phyloP scores from a whole-genome alignment of 192 early-diverging fungal genomes.

The Coemansia sp. region DNA sequence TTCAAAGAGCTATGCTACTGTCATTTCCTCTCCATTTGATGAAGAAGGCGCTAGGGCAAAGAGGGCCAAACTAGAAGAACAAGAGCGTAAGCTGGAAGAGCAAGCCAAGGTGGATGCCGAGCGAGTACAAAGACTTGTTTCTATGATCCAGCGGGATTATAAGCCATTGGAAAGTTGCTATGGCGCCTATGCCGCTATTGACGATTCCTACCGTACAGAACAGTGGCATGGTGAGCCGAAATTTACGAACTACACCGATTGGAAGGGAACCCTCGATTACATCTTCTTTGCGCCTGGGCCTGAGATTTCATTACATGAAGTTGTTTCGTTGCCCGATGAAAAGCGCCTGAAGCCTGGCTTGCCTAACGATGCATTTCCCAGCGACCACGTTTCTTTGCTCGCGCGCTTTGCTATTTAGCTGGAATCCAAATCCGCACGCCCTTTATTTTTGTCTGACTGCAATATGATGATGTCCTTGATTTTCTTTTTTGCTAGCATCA shows the following conservation, averaged over 20 bases:
- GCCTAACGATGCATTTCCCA: slow-evolving; percentile 47
- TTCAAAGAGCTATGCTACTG: slow-evolving; percentile 32
- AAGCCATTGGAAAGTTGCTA: slow-evolving; percentile 43
- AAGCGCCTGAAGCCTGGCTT: slow-evolving; percentile 43
- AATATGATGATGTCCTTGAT: neutral
- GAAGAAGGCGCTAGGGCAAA: slow-evolving; percentile 13
- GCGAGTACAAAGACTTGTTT: slow-evolving; percentile 27
- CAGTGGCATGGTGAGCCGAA: slow-evolving; percentile 56
- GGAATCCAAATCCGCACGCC: neutral
- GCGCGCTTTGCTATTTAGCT: slow-evolving; percentile 25
- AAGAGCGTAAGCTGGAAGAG: slow-evolving; percentile 27
- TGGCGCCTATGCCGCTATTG: slow-evolving; percentile 41
- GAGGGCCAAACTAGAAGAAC: slow-evolving; percentile 27
- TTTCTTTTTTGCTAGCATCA: too few relatives aligned
- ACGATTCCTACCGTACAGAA: slow-evolving; percentile 37
- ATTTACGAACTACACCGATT: slow-evolving; percentile 50
- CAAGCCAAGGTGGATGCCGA: slow-evolving; percentile 27
- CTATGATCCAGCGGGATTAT: slow-evolving; percentile 19
- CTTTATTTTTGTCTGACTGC: neutral
- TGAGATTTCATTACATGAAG: slow-evolving; percentile 17
- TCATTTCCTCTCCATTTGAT: slow-evolving; percentile 15
- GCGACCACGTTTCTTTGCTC: slow-evolving; percentile 50
- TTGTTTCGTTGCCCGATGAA: slow-evolving; percentile 42
- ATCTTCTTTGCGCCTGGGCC: slow-evolving; percentile 33
- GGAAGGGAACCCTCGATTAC: slow-evolving; percentile 57